phyloP scores from a whole-genome alignment of 192 early-diverging fungal species.

The Podila horticola region DNA sequence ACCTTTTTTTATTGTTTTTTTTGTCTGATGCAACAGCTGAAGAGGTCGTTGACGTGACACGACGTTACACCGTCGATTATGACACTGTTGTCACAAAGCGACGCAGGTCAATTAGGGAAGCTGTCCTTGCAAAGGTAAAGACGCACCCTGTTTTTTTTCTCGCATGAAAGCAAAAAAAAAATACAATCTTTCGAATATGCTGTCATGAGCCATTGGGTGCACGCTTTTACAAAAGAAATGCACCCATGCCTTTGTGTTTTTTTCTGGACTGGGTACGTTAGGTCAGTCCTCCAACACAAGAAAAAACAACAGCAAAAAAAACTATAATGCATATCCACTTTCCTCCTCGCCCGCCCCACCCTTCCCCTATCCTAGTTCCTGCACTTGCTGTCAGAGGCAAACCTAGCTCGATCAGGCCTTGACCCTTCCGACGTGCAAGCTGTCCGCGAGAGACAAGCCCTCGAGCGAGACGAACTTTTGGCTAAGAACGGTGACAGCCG shows the following conservation, averaged over 20 bases:
- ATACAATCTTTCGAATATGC: not conserved
- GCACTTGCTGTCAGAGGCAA: conserved; percentile 28
- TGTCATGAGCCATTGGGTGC: not conserved
- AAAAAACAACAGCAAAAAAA: too few species aligned
- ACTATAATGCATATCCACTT: too few species aligned
- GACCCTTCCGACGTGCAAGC: conserved; percentile 9
- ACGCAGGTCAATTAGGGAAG: conserved; percentile 42
- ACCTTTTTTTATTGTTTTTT: not conserved
- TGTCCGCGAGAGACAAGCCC: conserved; percentile 11
- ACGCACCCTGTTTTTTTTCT: not conserved
- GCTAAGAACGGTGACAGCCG: conserved; percentile 19
- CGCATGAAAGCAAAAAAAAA: conserved; percentile 1
- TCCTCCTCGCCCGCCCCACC: not conserved
- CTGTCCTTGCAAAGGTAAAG: conserved; percentile 40
- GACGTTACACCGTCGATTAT: conserved; percentile 56
- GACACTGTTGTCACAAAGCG: conserved; percentile 28
- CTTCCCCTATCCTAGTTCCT: conserved; percentile 12
- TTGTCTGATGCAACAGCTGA: conserved; percentile 18
- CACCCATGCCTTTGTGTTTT: not conserved
- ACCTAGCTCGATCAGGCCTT: conserved; percentile 11
- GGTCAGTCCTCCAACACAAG: too few species aligned
- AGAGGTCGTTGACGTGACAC: conserved; percentile 62
- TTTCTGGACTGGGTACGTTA: too few species aligned
- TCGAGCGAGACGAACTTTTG: conserved; percentile 19
- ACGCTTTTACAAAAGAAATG: not conserved